A percentile compares a stretch with the other conserved stretches of the same genome.
These are phyloP conservation scores for Ceratocystis harringtonii DNA, from an alignment of 2,329 filamentous ascomycete genomes.

Conservation along the genomic window DNA sequence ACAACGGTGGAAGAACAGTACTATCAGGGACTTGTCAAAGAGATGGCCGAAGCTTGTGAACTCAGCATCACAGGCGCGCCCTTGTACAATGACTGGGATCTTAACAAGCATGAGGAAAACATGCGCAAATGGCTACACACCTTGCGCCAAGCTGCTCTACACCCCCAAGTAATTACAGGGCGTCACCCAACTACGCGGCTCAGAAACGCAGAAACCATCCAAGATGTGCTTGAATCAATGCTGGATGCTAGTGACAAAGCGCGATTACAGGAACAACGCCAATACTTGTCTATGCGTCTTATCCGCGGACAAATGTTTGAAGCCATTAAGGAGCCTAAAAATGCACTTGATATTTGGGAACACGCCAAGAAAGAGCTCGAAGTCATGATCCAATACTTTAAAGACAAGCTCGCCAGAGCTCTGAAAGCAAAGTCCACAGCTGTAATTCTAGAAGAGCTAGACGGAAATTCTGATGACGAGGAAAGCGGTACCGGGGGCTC, in stretches of 20 bases:
- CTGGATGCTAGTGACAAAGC: background rate
- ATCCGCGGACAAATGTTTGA: background rate
- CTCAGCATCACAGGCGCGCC: conserved; percentile 52
- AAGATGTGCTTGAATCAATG: background rate
- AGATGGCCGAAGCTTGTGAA: conserved; percentile 57
- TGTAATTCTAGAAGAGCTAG: background rate
- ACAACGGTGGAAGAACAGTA: conserved; percentile 83
- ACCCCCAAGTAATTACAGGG: conserved; percentile 63
- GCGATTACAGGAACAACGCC: conserved; percentile 13
- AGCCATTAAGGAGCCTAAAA: background rate
- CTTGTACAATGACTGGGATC: conserved; percentile 45
- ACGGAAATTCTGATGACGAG: background rate
- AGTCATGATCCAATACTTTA: background rate
- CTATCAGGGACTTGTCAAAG: conserved; percentile 59
- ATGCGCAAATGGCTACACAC: conserved; percentile 71
- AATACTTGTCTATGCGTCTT: conserved; percentile 19
- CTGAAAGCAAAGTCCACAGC: background rate
- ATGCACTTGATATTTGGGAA: background rate
- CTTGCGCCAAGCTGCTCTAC: conserved; percentile 61
- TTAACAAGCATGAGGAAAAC: conserved; percentile 45
- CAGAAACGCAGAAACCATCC: background rate
- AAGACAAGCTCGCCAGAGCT: background rate
- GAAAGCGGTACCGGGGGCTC: background rate
- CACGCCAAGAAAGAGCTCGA: background rate
- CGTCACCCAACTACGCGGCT: conserved; percentile 22